A percentile compares a stretch with the other conserved stretches of the same genome.
These are phyloP conservation scores for Euphorbia corollata DNA, from an alignment of 441 rosid species.

Conservation along the genomic window DNA sequence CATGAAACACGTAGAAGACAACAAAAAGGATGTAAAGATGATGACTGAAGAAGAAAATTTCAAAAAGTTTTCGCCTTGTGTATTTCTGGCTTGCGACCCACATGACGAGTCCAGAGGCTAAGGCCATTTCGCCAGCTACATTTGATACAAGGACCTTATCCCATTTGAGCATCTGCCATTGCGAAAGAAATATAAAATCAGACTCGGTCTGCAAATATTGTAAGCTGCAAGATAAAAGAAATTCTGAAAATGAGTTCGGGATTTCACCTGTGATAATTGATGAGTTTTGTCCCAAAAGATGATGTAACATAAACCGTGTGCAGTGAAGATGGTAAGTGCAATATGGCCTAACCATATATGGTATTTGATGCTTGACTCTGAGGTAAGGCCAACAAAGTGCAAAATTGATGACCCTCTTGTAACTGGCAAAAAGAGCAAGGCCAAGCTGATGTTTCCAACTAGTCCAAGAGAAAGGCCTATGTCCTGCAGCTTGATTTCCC, in stretches of 20 bases:
- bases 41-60: conserved; percentile 51
- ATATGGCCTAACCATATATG: conserved; percentile 54
- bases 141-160: conserved; percentile 30
- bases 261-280: conserved; percentile 35
- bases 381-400: conserved; percentile 45
- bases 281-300: conserved; percentile 37
- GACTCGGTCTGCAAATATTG: neutral
- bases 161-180: conserved; percentile 37
- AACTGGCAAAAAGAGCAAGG: conserved; percentile 53
- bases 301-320: conserved; percentile 43
- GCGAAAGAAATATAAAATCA: neutral
- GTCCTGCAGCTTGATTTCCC: conserved; percentile 40
- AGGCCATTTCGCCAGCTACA: conserved; percentile 44
- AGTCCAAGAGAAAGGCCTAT: conserved; percentile 32
- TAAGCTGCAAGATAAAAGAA: neutral
- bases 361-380: conserved; percentile 52
- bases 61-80: conserved; percentile 41
- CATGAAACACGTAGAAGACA: conserved; percentile 45
- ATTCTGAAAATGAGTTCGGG: neutral
- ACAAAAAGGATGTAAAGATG: conserved; percentile 42
- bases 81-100: conserved; percentile 33
- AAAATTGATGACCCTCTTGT: conserved; percentile 49
- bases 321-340: conserved; percentile 35
- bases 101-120: conserved; percentile 34
- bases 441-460: conserved; percentile 46